A percentile compares a stretch with the other conserved stretches of the same genome.
Evolutionary conservation across 352 stramenopile species (phyloP).

Genomic region (Phytophthora litchii): DNA sequence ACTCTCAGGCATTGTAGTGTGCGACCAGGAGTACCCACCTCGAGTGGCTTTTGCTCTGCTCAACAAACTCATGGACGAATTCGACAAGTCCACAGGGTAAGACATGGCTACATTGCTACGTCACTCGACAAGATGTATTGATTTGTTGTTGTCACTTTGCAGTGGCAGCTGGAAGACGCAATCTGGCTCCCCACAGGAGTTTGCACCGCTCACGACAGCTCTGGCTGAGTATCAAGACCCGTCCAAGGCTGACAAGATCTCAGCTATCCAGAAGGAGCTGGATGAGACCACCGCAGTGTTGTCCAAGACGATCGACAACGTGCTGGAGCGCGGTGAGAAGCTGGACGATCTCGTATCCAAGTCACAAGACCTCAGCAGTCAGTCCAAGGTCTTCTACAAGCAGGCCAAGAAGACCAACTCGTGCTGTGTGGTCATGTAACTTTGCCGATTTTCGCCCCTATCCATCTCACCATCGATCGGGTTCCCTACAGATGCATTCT

Average conservation of each 20-base stretch:
- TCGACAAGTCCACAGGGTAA: slow-evolving; percentile 75
- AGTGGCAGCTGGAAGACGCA: slow-evolving; percentile 67
- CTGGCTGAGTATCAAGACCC: slow-evolving; percentile 98
- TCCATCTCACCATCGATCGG: slow-evolving; percentile 23
- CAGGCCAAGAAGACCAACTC: slow-evolving; percentile 99
- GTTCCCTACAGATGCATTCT: slow-evolving; percentile 31
- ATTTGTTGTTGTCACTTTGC: slow-evolving; percentile 40
- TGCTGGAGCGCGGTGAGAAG: slow-evolving; percentile 98
- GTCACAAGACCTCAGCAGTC: slow-evolving; percentile 97
- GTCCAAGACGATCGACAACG: slow-evolving; percentile 99
- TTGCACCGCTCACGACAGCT: slow-evolving; percentile 92
- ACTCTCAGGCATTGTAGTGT: slow-evolving; percentile 95
- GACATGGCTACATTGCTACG: slow-evolving; percentile 20
- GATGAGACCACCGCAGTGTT: slow-evolving; percentile 99
- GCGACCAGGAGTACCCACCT: slow-evolving; percentile 98
- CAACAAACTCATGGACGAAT: slow-evolving; percentile 97
- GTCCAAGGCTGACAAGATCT: slow-evolving; percentile 99
- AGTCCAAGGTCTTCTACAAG: slow-evolving; percentile 99
- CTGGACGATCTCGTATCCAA: slow-evolving; percentile 99
- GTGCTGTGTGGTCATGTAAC: slow-evolving; percentile 95
- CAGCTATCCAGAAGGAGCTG: slow-evolving; percentile 99
- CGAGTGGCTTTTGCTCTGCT: slow-evolving; percentile 98
- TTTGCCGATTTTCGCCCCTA: slow-evolving; percentile 17
- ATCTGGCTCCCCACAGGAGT: slow-evolving; percentile 80
- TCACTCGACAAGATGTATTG: slow-evolving; percentile 26